phyloP scores from a whole-genome alignment of 208 protist genomes.

The Kentomonas sorsogonicus region DNA sequence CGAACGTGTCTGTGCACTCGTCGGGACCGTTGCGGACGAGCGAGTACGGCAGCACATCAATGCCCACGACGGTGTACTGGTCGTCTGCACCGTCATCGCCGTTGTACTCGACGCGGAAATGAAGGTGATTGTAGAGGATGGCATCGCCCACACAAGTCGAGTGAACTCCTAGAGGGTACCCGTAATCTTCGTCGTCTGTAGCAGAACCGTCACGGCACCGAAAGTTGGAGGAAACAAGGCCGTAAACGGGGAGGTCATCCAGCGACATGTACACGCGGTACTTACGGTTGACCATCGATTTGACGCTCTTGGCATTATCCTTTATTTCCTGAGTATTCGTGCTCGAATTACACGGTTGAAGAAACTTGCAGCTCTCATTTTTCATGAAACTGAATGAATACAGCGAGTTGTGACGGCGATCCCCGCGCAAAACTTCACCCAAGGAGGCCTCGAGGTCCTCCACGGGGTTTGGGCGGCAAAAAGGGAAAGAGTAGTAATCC shows the following conservation, averaged over 20 bases:
- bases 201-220: too few species aligned
- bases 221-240: too few species aligned
- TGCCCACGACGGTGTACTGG: conserved; percentile 67
- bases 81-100: conserved; percentile 15
- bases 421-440: conserved; percentile 80
- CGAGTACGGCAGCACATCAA: conserved; percentile 53
- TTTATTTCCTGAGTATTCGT: conserved; percentile 27
- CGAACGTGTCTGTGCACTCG: conserved; percentile 13
- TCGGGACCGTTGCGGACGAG: conserved; percentile 17
- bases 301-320: conserved; percentile 18
- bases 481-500: conserved; percentile 65
- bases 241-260: conserved; percentile 81
- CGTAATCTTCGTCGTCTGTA: too few species aligned
- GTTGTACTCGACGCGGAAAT: conserved; percentile 77
- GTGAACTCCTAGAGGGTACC: conserved; percentile 65
- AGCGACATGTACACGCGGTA: conserved; percentile 85
- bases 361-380: conserved; percentile 28
- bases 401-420: conserved; percentile 62
- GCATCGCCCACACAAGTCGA: conserved; percentile 15
- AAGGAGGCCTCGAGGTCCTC: conserved; percentile 36
- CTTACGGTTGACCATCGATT: conserved; percentile 52
- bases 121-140: conserved; percentile 75
- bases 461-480: conserved; percentile 40
- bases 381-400: conserved; percentile 56
- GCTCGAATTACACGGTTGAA: conserved; percentile 37